Base-by-base conservation (phyloP, 2,329 filamentous ascomycete genomes). In the Drechslerella coelobrocha region DNA sequence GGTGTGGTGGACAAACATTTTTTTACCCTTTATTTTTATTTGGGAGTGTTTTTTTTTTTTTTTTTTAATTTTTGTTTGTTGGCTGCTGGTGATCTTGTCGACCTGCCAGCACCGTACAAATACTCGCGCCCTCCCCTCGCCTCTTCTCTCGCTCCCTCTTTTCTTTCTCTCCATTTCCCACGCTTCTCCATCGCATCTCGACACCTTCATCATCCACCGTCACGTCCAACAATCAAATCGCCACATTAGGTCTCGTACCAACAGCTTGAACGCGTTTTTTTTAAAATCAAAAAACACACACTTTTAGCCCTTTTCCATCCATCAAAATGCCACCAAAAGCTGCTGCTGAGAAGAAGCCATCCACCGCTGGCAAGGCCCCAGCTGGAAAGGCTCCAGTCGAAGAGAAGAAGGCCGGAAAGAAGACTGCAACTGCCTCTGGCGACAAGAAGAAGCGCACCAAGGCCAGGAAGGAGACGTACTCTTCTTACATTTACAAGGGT, bases 391-490 rank as follows among this genome's bases (percentile, higher is more conserved):
- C 87, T 50, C 92, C 93, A 72, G 90, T 89, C 79, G 92, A 97
- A 88, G 97, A 97, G 90, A 97, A 97, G 75, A 93, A 97, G 84
- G 94, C 93, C 75, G 94, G 93, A 85, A 99, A 99, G 91, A 99
- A 97, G 90, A 97, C 94, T 53, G 83, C 86, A 76, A 91, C 93
- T 72, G 88, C 92, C 73, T 88, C 91, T 80, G 94, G 94, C 75
- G 94, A 97, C 78, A 97, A 97, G 92, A 99, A 99, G 91, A 99
- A 97, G 92, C 91, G 94, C 80, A 96, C 92, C 85, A 99, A 99
- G 92, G 91, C 92, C 76, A 89, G 94, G 84, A 97, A 97, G 90
- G 94, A 99, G 87, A 99, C 94, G n/a, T 99, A 99, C 86, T 95
- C 90, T 77, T 95, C 91, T 62, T 99, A 99, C 88, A 99, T 99